These are phyloP conservation scores for Kwoniella pini DNA, from an alignment of 768 basidiomycete genomes.

Conservation along the genomic window DNA sequence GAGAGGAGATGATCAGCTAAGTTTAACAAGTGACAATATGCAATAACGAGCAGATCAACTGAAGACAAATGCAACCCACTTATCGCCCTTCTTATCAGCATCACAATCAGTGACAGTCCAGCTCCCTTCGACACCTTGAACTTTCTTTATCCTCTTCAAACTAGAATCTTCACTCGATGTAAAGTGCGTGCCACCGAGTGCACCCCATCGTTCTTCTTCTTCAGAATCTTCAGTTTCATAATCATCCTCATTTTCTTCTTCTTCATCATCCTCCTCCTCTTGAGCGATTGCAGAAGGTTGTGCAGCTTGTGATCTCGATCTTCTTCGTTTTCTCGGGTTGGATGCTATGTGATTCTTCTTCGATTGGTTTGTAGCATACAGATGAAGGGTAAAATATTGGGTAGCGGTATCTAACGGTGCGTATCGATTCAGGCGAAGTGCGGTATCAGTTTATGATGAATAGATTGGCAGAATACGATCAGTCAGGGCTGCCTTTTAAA, in stretches of 20 bases:
- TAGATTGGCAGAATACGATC: constrained; percentile 15
- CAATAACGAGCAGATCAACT: no score
- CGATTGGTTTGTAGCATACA: constrained; percentile 60
- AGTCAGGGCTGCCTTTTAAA: constrained; percentile 15
- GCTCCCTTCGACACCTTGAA: constrained; percentile 71
- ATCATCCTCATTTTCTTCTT: constrained; percentile 54
- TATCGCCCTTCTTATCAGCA: constrained; percentile 76
- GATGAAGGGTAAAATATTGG: constrained; percentile 80
- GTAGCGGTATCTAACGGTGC: constrained; percentile 63
- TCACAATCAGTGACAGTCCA: constrained; percentile 98
- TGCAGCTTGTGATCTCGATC: constrained; percentile 9
- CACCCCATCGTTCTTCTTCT: constrained; percentile 46
- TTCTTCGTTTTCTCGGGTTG: constrained; percentile 62
- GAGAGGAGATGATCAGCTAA: constrained; percentile 1
- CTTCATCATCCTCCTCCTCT: constrained; percentile 57
- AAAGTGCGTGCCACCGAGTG: constrained; percentile 17
- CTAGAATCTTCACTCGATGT: constrained; percentile 49
- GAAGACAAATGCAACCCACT: no score
- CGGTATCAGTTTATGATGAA: constrained; percentile 26
- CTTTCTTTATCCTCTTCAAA: constrained; percentile 58
- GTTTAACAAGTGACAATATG: no score
- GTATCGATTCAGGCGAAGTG: constrained; percentile 34
- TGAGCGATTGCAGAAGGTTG: constrained; percentile 49
- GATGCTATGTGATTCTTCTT: constrained; percentile 40
- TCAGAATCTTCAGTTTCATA: constrained; percentile 55